Conservation (phyloP, 805 yeast genomes). For the Kodamaea hsintzibuensis region DNA sequence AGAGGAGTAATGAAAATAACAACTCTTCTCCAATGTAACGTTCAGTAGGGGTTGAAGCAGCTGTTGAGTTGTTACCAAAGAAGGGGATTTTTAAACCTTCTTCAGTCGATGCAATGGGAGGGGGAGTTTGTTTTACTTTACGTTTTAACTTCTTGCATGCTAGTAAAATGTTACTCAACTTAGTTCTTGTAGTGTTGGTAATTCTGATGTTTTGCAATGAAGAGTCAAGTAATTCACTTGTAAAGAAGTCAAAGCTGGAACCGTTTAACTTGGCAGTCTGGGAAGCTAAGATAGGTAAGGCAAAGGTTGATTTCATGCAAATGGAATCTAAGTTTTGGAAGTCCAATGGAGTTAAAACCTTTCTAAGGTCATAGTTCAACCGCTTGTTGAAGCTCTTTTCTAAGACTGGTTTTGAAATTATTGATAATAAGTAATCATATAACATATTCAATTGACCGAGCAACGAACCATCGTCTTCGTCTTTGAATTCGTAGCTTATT, state of each 20-base stretch:
- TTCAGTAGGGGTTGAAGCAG: slow-evolving; percentile 8
- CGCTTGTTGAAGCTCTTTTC: slow-evolving; percentile 65
- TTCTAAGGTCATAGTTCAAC: slow-evolving; percentile 80
- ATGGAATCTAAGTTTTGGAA: slow-evolving; percentile 67
- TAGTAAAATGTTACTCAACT: slow-evolving; percentile 56
- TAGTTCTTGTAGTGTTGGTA: slow-evolving; percentile 55
- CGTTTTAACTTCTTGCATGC: slow-evolving; percentile 23
- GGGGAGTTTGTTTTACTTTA: slow-evolving; percentile 1
- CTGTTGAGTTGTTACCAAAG: neutral
- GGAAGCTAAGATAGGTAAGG: slow-evolving; percentile 16
- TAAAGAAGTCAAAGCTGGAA: slow-evolving; percentile 25
- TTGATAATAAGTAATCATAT: slow-evolving; percentile 77
- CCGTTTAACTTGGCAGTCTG: slow-evolving; percentile 5
- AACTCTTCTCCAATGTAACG: slow-evolving; percentile 43
- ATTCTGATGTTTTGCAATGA: slow-evolving; percentile 44
- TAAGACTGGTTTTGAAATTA: slow-evolving; percentile 79
- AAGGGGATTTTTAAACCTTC: slow-evolving; percentile 7
- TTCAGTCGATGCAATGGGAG: slow-evolving; percentile 2
- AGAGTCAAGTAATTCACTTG: slow-evolving; percentile 30
- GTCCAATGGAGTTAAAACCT: slow-evolving; percentile 73
- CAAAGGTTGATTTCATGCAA: slow-evolving; percentile 37
- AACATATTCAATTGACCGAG: slow-evolving; percentile 64
- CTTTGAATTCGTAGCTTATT: slow-evolving; percentile 45
- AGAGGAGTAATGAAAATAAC: slow-evolving; percentile 72
- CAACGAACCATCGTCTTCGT: slow-evolving; percentile 18